Percentiles rank a stretch among this genome's conserved stretches.
These are phyloP conservation scores for Kodamaea arcana DNA, from an alignment of 1,139 yeast species.

Conservation along the genomic window DNA sequence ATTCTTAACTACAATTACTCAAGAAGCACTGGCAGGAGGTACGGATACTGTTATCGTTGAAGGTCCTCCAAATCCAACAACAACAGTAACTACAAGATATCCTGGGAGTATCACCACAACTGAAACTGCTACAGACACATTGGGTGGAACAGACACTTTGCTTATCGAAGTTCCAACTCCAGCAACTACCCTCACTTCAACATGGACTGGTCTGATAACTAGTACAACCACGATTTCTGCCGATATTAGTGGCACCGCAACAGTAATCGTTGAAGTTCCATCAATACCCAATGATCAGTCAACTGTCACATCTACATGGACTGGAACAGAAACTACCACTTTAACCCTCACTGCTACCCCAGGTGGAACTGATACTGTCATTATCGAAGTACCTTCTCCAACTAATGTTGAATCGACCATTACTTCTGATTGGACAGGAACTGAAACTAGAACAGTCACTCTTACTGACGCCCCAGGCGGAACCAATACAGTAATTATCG, in stretches of 20 bases:
- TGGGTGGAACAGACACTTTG: neutral
- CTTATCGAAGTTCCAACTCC: neutral
- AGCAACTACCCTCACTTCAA: neutral
- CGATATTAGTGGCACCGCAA: neutral
- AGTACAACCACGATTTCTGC: neutral
- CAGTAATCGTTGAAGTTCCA: neutral
- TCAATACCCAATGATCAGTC: neutral
- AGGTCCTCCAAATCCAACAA: neutral
- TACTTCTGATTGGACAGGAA: neutral
- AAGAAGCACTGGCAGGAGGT: neutral
- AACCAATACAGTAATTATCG: neutral
- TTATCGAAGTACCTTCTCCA: neutral
- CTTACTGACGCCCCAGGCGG: neutral
- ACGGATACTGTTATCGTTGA: neutral
- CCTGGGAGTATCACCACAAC: neutral
- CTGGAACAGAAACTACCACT: neutral
- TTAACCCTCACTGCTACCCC: neutral
- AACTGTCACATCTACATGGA: neutral
- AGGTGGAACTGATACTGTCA: constrained; percentile 1
- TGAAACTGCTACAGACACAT: neutral
- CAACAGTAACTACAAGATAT: neutral
- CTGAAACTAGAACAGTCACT: neutral
- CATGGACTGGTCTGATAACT: neutral
- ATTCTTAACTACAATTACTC: neutral
- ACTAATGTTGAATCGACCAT: neutral